Conservation (phyloP, 345 rosid species). For the Aquilaria sinensis region DNA sequence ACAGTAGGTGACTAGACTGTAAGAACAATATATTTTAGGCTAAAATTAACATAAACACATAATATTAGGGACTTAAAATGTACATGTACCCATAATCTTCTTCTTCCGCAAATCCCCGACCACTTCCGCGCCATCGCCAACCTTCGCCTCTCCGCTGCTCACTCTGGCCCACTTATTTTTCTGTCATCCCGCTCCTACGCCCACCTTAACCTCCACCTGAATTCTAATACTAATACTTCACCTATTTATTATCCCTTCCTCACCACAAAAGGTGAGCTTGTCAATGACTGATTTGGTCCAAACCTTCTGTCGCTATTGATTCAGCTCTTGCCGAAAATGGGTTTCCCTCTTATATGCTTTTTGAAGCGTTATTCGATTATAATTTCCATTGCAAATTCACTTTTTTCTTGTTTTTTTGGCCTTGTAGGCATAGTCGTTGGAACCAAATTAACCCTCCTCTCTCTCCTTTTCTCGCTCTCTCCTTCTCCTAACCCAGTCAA, state of each 20-base stretch:
- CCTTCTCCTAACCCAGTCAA: too few species aligned
- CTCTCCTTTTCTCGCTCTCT: too few species aligned
- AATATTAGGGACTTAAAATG: too few species aligned
- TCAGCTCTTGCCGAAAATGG: background rate
- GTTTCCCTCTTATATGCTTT: background rate
- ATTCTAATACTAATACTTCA: conserved; percentile 1
- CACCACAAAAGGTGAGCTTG: conserved; percentile 10
- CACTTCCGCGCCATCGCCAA: too few species aligned
- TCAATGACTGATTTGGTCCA: background rate
- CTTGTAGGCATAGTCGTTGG: conserved; percentile 12
- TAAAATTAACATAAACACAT: too few species aligned
- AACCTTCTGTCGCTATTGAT: background rate
- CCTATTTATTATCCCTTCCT: conserved; percentile 13
- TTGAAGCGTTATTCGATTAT: background rate
- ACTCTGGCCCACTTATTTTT: conserved; percentile 6
- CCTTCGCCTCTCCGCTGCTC: too few species aligned
- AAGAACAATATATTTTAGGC: too few species aligned
- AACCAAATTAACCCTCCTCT: background rate
- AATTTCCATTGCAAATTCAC: background rate
- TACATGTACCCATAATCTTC: too few species aligned
- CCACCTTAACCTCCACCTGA: conserved; percentile 3
- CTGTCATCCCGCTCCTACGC: conserved; percentile 23
- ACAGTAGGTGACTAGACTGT: too few species aligned
- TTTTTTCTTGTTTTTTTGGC: background rate
- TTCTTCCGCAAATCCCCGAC: too few species aligned